A percentile compares a stretch with the other conserved stretches of the same genome.
phyloP scores from a whole-genome alignment of 1,139 yeast genomes.

The Blastobotrys illinoisensis region DNA sequence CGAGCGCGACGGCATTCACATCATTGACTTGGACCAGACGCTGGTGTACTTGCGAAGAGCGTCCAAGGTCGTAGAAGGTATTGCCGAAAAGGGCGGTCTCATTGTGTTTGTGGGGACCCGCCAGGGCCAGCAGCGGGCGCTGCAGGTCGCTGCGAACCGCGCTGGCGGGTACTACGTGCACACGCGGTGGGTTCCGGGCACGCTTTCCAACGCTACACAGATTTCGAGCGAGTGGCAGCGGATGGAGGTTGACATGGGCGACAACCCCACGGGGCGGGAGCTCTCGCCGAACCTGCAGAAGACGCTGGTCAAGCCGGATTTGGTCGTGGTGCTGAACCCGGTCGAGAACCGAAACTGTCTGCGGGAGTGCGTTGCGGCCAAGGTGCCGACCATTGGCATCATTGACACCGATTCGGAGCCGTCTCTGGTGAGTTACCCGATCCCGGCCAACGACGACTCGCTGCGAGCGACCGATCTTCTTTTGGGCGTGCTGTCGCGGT shows the following conservation, averaged over 20 bases:
- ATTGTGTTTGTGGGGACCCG: conserved; percentile 81
- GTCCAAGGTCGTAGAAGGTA: conserved; percentile 69
- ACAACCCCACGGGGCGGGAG: conserved; percentile 53
- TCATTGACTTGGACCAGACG: conserved; percentile 85
- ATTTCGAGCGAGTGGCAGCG: conserved; percentile 55
- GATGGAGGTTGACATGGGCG: conserved; percentile 64
- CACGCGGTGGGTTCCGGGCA: conserved; percentile 91
- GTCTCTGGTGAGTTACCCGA: conserved; percentile 80
- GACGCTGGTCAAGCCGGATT: conserved; percentile 68
- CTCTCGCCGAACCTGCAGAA: conserved; percentile 38
- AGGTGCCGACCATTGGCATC: conserved; percentile 90
- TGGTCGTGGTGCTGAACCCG: conserved; percentile 82
- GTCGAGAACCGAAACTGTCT: conserved; percentile 79
- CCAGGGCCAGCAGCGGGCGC: conserved; percentile 67
- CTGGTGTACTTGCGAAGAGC: conserved; percentile 71
- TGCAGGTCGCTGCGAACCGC: conserved; percentile 75
- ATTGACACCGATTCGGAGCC: conserved; percentile 95
- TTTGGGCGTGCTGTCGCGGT: conserved; percentile 75
- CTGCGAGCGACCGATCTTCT: conserved; percentile 72
- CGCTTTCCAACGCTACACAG: conserved; percentile 78
- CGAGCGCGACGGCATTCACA: conserved; percentile 78
- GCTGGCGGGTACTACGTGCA: conserved; percentile 76
- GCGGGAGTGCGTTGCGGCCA: conserved; percentile 71
- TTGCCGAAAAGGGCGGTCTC: conserved; percentile 79
- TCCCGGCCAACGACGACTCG: conserved; percentile 96